Evolutionary conservation across 495 filamentous ascomycete genomes (phyloP).

Genomic region (Penicilliopsis zonata): DNA sequence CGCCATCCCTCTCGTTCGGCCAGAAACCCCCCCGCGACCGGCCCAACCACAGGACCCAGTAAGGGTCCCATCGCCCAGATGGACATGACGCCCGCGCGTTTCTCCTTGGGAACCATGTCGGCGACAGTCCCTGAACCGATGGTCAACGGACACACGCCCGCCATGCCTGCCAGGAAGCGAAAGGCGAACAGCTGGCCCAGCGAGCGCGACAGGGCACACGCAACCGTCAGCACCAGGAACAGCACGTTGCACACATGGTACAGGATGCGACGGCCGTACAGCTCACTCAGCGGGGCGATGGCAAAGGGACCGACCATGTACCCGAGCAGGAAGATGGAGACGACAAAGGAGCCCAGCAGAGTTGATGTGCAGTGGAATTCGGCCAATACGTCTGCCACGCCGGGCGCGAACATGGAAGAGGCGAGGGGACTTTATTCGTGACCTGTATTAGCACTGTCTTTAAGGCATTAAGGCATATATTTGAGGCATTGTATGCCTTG

Average conservation of each 20-base stretch:
- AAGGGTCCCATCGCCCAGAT: slow-evolving; percentile 35
- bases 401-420: slow-evolving; percentile 55
- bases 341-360: slow-evolving; percentile 21
- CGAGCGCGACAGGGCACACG: slow-evolving; percentile 28
- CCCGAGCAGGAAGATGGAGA: slow-evolving; percentile 32
- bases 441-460: no score
- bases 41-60: slow-evolving; percentile 21
- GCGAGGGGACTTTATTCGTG: slow-evolving; percentile 29
- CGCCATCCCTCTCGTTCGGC: slow-evolving; percentile 42
- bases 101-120: slow-evolving; percentile 28
- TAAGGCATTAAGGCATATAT: no score
- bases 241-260: slow-evolving; percentile 30
- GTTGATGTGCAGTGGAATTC: slow-evolving; percentile 36
- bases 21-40: slow-evolving; percentile 31
- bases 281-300: slow-evolving; percentile 31
- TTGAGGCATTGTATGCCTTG: no score
- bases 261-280: slow-evolving; percentile 29
- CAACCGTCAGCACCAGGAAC: slow-evolving; percentile 34
- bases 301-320: slow-evolving; percentile 23
- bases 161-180: slow-evolving; percentile 31
- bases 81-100: slow-evolving; percentile 32
- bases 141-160: slow-evolving; percentile 29
- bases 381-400: slow-evolving; percentile 35
- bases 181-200: slow-evolving; percentile 33
- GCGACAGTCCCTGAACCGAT: slow-evolving; percentile 35